Base-by-base conservation (phyloP, 2,329 filamentous ascomycete species). In the Didymella keratinophila region DNA sequence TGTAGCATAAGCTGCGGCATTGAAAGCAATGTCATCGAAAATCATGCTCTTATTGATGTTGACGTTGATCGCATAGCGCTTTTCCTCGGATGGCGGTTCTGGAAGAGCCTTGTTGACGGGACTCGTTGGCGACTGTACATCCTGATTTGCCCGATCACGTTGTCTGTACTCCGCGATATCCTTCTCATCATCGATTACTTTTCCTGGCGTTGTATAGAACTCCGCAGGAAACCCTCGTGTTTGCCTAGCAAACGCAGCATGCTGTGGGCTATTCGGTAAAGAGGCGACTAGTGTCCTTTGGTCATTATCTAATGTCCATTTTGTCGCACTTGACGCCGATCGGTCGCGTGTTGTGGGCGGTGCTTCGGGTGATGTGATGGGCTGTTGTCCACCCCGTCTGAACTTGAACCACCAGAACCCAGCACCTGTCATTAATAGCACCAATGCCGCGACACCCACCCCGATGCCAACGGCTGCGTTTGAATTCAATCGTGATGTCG, bases 11-110 rank as follows among this genome's bases (percentile, higher is more conserved):
- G 44, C 52, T 18, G 63, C 65, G 21, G 61, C 61, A n/a, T 60
- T 61, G 48, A 66, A 67, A 59, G 64, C 63, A 20, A 65, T 56
- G 23, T 71, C 67, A 27, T 71, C 68, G 28, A 71, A 68, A 2
- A 71, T 67, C 64, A 68, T 71, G 58, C 68, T 71, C 52, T 71
- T 71, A 47, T 69, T 68, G 49, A 71, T 71, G 28, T 63, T 71
- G 39, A 71, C 68, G 11, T 71, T 71, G 27, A 71, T 56, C 3
- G 68, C 65, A 46, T 69, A 70, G 14, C 58, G 52, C 44, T 54
- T 65, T 23, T 66, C 50, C 42, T 66, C 60, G 7, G 52, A 47
- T n/a, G 68, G 68, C 20, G 62, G 55, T 14, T 56, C 50, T 3
- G 66, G 63, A 23, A 70, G 61, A 11, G 37, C 49, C n/a, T 60